Evolutionary conservation across 352 stramenopile species (phyloP).

Genomic region (Phytophthora citrophthora): DNA sequence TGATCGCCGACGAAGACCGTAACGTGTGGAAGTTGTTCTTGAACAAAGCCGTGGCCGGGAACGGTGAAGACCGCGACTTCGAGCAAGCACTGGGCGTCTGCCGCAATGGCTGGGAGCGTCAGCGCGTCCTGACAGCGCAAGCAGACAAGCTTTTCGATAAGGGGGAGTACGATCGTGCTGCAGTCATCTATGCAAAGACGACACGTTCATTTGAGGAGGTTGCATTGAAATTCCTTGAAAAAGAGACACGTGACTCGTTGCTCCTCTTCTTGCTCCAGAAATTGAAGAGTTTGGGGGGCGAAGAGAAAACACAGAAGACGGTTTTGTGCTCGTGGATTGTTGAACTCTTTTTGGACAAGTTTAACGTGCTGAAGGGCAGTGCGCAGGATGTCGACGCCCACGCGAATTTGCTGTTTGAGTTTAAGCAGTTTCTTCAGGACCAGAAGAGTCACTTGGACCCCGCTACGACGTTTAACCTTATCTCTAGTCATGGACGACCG

Average conservation of each 20-base stretch:
- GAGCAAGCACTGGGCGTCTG: slow-evolving; percentile 88
- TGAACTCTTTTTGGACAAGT: slow-evolving; percentile 93
- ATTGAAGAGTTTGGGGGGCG: slow-evolving; percentile 75
- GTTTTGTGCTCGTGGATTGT: slow-evolving; percentile 94
- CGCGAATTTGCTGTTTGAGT: slow-evolving; percentile 89
- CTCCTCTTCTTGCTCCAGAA: slow-evolving; percentile 91
- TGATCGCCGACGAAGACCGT: slow-evolving; percentile 89
- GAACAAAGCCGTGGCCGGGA: slow-evolving; percentile 81
- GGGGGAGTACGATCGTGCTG: slow-evolving; percentile 85
- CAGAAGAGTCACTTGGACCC: slow-evolving; percentile 88
- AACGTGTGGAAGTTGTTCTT: slow-evolving; percentile 94
- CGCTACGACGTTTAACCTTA: slow-evolving; percentile 92
- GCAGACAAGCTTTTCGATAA: slow-evolving; percentile 92
- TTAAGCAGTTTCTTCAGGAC: slow-evolving; percentile 93
- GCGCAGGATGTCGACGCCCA: slow-evolving; percentile 88
- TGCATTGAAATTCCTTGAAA: slow-evolving; percentile 92
- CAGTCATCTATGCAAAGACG: slow-evolving; percentile 90
- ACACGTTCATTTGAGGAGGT: slow-evolving; percentile 92
- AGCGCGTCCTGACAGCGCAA: slow-evolving; percentile 88
- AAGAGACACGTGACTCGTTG: slow-evolving; percentile 80
- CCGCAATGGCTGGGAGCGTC: slow-evolving; percentile 78
- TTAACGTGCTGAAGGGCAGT: slow-evolving; percentile 86
- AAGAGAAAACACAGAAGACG: slow-evolving; percentile 93
- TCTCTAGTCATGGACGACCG: slow-evolving; percentile 91
- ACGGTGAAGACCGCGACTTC: slow-evolving; percentile 86